Percentiles rank a stretch among this genome's conserved stretches.
These are phyloP conservation scores for Achlya hypogyna DNA, from an alignment of 352 stramenopile genomes.

Conservation along the genomic window DNA sequence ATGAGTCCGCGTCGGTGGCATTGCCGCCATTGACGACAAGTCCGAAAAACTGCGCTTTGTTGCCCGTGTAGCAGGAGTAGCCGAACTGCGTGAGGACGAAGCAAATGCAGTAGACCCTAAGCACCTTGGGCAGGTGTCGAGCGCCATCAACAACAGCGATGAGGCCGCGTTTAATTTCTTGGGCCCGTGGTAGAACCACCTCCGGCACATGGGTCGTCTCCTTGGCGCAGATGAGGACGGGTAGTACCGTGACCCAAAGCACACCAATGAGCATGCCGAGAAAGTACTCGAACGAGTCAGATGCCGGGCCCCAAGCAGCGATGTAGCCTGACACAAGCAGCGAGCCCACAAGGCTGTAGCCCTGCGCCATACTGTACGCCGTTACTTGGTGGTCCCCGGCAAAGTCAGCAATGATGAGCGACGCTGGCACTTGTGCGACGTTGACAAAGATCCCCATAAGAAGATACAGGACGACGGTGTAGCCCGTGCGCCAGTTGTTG, in stretches of 20 bases:
- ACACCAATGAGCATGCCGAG: conserved; percentile 38
- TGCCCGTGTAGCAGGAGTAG: conserved; percentile 45
- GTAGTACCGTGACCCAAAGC: conserved; percentile 28
- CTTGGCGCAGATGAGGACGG: conserved; percentile 27
- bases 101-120: conserved; percentile 47
- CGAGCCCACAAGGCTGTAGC: conserved; percentile 34
- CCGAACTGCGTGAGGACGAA: conserved; percentile 46
- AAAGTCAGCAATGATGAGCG: conserved; percentile 47
- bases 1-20: conserved; percentile 31
- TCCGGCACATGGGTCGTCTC: conserved; percentile 23
- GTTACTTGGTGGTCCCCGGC: conserved; percentile 41
- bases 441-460: conserved; percentile 49
- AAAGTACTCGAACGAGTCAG: conserved; percentile 40
- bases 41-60: conserved; percentile 55
- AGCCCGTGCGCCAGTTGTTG: conserved; percentile 21
- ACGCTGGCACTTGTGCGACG: conserved; percentile 32
- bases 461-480: neutral
- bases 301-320: conserved; percentile 33
- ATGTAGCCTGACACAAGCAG: conserved; percentile 44
- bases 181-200: neutral
- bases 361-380: conserved; percentile 38
- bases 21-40: conserved; percentile 45
- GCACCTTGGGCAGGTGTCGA: conserved; percentile 28
- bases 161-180: conserved; percentile 28
- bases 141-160: conserved; percentile 36